Evolutionary conservation across 2,329 filamentous ascomycete genomes (phyloP).

Genomic region (Pyrenophora teres): DNA sequence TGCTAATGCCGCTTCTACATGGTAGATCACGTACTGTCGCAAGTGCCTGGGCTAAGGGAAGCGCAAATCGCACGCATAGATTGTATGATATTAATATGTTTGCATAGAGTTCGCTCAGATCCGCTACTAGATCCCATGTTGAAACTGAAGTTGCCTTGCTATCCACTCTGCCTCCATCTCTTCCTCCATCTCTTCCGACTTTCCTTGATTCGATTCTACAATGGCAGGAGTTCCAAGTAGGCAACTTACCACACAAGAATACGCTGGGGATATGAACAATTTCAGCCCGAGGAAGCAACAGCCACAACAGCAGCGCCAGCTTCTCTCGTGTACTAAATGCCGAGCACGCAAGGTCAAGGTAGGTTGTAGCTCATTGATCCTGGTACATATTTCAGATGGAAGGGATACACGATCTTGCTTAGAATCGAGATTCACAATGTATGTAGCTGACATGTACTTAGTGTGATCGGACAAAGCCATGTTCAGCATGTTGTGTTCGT

Average conservation of each 20-base stretch:
- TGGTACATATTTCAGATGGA: background rate
- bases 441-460: constrained; percentile 17
- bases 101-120: background rate
- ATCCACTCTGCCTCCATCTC: background rate
- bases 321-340: constrained; percentile 56
- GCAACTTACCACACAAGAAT: constrained; percentile 16
- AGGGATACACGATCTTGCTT: background rate
- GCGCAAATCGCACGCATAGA: background rate
- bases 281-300: constrained; percentile 42
- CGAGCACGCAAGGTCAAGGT: constrained; percentile 57
- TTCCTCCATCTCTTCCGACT: too few species aligned
- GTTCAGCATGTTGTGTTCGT: constrained; percentile 55
- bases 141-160: background rate
- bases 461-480: constrained; percentile 57
- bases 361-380: constrained; percentile 10
- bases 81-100: background rate
- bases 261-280: constrained; percentile 11
- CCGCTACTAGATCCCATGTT: background rate
- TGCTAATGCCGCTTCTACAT: constrained; percentile 2
- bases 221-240: constrained; percentile 21
- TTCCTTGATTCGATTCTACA: background rate
- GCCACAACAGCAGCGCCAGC: constrained; percentile 50
- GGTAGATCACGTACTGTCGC: background rate
- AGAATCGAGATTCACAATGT: too few species aligned
- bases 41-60: background rate